Conservation (phyloP, 2,329 filamentous ascomycete species). For the Diaporthe ampelina region DNA sequence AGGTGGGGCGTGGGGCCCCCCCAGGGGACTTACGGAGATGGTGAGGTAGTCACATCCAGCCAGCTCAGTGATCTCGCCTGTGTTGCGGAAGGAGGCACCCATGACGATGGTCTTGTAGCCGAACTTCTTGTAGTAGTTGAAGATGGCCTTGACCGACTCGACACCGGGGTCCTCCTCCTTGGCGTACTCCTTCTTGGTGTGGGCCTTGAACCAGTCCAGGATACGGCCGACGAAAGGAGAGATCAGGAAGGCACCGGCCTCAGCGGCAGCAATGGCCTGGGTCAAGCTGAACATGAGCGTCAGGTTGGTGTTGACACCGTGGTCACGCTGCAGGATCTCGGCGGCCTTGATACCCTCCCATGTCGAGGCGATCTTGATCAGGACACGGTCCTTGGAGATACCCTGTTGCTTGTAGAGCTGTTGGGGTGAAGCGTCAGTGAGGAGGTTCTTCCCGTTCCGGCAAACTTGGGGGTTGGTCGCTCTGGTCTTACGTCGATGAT, state of each 20-base stretch:
- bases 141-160: constrained; percentile 92
- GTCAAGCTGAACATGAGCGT: constrained; percentile 98
- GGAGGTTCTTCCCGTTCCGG: neutral
- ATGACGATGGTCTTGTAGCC: constrained; percentile 99
- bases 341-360: constrained; percentile 99
- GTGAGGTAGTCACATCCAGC: constrained; percentile 99
- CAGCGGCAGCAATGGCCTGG: constrained; percentile 95
- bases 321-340: constrained; percentile 94
- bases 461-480: neutral
- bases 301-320: constrained; percentile 98
- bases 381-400: constrained; percentile 91
- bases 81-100: constrained; percentile 98
- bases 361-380: constrained; percentile 99
- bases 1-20: constrained; percentile 6
- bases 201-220: constrained; percentile 99
- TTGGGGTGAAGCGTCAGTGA: constrained; percentile 35
- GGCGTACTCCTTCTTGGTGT: constrained; percentile 92
- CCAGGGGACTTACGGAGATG: constrained; percentile 79
- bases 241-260: constrained; percentile 97
- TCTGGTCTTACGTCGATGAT: constrained; percentile 84
- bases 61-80: constrained; percentile 97
- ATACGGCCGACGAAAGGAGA: constrained; percentile 99
- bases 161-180: constrained; percentile 96
- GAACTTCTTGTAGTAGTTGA: constrained; percentile 99
- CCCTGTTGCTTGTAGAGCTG: constrained; percentile 95